phyloP scores from a whole-genome alignment of 768 basidiomycete genomes.

The Psilocybe subaeruginosa region DNA sequence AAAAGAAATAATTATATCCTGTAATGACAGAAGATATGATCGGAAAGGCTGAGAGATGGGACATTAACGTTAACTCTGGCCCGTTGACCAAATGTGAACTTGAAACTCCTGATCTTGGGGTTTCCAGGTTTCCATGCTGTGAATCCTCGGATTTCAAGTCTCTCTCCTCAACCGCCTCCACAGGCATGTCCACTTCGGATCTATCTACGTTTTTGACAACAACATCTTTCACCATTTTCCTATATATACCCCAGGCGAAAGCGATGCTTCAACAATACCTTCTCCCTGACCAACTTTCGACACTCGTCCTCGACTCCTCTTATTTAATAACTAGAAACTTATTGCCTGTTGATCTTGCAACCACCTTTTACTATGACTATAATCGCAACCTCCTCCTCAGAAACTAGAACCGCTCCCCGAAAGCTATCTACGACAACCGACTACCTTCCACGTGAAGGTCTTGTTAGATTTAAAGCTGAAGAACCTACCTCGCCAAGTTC shows the following conservation, averaged over 20 bases:
- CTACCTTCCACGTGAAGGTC: constrained; percentile 22
- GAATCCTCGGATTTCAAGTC: constrained; percentile 7
- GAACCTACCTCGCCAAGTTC: constrained; percentile 13
- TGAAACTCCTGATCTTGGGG: constrained; percentile 10
- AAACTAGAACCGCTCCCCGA: constrained; percentile 30
- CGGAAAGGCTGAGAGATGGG: not conserved
- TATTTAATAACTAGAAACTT: constrained; percentile 5
- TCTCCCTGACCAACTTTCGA: constrained; percentile 5
- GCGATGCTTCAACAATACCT: constrained; percentile 20
- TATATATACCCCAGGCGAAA: constrained; percentile 21
- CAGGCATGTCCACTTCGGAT: constrained; percentile 8
- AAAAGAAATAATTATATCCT: not conserved
- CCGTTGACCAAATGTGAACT: constrained; percentile 5
- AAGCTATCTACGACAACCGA: constrained; percentile 31
- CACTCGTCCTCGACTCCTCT: not conserved
- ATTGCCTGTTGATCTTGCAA: not conserved
- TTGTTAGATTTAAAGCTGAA: constrained; percentile 23
- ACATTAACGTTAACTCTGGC: constrained; percentile 2
- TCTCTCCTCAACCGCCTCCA: constrained; percentile 2
- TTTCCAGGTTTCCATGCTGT: not conserved
- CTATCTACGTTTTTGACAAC: constrained; percentile 13
- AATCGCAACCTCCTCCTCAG: constrained; percentile 24
- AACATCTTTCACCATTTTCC: constrained; percentile 11
- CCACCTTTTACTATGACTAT: constrained; percentile 25
- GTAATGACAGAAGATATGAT: not conserved